Percentiles rank a stretch among this genome's conserved stretches.
These are phyloP conservation scores for Cryptococcus sp. DNA, from an alignment of 1,284 basidiomycete species.

Conservation along the genomic window DNA sequence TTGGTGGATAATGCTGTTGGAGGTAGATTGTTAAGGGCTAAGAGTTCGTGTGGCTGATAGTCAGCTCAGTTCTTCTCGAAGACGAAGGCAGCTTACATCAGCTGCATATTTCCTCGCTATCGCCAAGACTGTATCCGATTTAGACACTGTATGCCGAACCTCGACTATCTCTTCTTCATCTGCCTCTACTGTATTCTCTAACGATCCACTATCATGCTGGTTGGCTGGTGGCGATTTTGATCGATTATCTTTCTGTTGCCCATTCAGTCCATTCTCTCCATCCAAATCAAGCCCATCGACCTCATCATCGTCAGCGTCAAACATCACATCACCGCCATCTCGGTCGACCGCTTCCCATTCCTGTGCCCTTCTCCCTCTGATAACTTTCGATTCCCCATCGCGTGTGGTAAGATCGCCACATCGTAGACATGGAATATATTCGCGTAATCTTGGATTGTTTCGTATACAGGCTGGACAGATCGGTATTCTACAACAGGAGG, in stretches of 20 bases:
- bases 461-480: slow-evolving; percentile 35
- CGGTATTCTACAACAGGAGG: slow-evolving; percentile 35
- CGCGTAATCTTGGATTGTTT: slow-evolving; percentile 34
- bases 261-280: neutral
- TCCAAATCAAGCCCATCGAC: slow-evolving; percentile 4
- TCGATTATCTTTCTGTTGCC: slow-evolving; percentile 15
- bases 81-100: slow-evolving; percentile 26
- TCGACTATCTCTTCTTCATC: slow-evolving; percentile 26
- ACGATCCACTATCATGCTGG: too few species aligned
- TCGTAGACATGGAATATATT: slow-evolving; percentile 39
- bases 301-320: slow-evolving; percentile 16
- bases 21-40: slow-evolving; percentile 31
- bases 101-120: slow-evolving; percentile 33
- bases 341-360: slow-evolving; percentile 2
- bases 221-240: neutral
- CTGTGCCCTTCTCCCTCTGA: neutral
- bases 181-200: slow-evolving; percentile 1
- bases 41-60: slow-evolving; percentile 28
- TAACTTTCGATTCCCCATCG: neutral
- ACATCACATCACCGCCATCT: slow-evolving; percentile 5
- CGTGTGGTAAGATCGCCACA: slow-evolving; percentile 32
- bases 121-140: slow-evolving; percentile 28
- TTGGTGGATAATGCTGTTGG: slow-evolving; percentile 20
- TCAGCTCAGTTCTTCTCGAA: neutral
- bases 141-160: slow-evolving; percentile 24